Evolutionary conservation across 2,329 filamentous ascomycete genomes (phyloP).

Genomic region (Cercospora sp.): DNA sequence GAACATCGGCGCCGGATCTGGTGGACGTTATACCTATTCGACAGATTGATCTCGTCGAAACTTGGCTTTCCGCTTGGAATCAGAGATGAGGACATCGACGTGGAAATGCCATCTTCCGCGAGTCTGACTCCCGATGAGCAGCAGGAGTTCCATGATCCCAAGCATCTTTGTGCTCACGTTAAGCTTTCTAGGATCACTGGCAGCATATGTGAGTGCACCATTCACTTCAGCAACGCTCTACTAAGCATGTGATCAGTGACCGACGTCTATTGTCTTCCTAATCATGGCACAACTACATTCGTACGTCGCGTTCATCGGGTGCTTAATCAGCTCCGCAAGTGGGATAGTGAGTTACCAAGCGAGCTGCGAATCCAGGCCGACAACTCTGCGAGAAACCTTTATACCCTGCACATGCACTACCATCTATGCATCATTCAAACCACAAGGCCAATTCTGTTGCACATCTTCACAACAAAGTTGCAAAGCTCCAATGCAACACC

Average conservation of each 20-base stretch:
- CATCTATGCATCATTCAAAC: constrained; percentile 42
- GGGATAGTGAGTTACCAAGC: constrained; percentile 41
- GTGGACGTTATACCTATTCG: constrained; percentile 41
- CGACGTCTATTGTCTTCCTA: constrained; percentile 30
- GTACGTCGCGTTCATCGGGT: constrained; percentile 42
- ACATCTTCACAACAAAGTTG: constrained; percentile 33
- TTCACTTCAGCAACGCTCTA: constrained; percentile 22
- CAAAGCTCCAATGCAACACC: constrained; percentile 1
- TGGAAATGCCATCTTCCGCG: constrained; percentile 47
- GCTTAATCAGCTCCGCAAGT: constrained; percentile 42
- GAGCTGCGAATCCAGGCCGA: constrained; percentile 39
- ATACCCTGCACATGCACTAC: constrained; percentile 42
- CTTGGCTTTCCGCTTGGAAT: constrained; percentile 39
- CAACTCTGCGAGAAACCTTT: constrained; percentile 32
- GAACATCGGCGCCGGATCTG: constrained; percentile 39
- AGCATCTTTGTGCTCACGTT: constrained; percentile 44
- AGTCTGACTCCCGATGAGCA: constrained; percentile 31
- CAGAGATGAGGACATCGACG: constrained; percentile 43
- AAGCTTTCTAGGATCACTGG: constrained; percentile 43
- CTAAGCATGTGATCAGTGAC: constrained; percentile 19
- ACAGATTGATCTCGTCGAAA: constrained; percentile 39
- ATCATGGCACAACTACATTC: constrained; percentile 32
- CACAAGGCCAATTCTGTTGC: constrained; percentile 39
- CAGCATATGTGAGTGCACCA: constrained; percentile 31
- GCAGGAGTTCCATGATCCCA: constrained; percentile 41